Conservation (phyloP, 257 asterid genomes). For the Fraxinus pennsylvanica region DNA sequence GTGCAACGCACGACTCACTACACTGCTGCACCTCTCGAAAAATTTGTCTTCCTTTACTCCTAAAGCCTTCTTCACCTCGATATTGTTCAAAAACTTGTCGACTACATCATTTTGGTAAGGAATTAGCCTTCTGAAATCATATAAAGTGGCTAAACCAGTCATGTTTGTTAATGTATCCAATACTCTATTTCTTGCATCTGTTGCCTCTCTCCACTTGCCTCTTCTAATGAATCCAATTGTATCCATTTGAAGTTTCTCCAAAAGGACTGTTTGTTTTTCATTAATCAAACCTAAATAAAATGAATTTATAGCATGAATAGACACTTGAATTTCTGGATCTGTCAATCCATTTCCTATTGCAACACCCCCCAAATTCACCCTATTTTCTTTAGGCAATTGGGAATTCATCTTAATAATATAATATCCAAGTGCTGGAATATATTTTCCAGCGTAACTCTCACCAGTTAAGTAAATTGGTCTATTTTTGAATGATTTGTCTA, state of each 20-base stretch:
- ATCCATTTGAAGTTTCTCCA: conserved; percentile 57
- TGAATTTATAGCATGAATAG: conserved; percentile 52
- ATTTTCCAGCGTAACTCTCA: conserved; percentile 87
- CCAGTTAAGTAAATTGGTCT: conserved; percentile 74
- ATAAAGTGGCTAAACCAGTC: conserved; percentile 77
- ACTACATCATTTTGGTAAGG: conserved; percentile 64
- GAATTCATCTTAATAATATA: conserved; percentile 52
- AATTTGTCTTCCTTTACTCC: conserved; percentile 47
- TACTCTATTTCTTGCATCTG: conserved; percentile 40
- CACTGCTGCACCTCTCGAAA: conserved; percentile 51
- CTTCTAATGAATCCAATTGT: conserved; percentile 30
- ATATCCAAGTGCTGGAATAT: conserved; percentile 67
- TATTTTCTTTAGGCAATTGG: conserved; percentile 25
- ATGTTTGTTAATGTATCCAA: conserved; percentile 45
- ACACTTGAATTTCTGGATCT: conserved; percentile 76
- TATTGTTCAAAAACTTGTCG: conserved; percentile 43
- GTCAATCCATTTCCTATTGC: conserved; percentile 88
- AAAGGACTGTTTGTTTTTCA: conserved; percentile 41
- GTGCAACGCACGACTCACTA: conserved; percentile 48
- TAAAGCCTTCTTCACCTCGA: conserved; percentile 50
- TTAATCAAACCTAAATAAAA: conserved; percentile 64
- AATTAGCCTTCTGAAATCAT: conserved; percentile 55
- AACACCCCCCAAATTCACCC: conserved; percentile 62
- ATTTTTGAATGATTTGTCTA: conserved; percentile 46
- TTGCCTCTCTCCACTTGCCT: conserved; percentile 64